These are phyloP conservation scores for Hyaloscypha finlandica DNA, from an alignment of 495 filamentous ascomycete genomes.

Conservation along the genomic window DNA sequence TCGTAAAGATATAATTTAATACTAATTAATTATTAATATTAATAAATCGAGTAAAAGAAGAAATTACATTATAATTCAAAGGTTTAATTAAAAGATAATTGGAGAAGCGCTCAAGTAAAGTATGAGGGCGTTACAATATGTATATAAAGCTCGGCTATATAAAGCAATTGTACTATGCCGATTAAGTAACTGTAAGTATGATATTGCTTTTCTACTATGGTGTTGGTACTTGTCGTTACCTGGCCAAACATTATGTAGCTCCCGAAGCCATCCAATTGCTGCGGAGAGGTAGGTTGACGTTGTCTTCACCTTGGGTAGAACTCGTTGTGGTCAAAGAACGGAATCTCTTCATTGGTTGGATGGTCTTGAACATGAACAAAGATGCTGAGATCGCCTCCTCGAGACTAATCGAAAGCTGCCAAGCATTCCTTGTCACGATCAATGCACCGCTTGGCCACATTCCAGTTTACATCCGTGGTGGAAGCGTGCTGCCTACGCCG, in stretches of 20 bases:
- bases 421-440: constrained; percentile 51
- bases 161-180: no score
- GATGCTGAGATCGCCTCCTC: neutral
- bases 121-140: no score
- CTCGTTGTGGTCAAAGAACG: neutral
- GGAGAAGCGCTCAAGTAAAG: no score
- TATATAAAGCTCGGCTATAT: no score
- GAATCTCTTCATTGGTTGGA: neutral
- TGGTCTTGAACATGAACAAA: neutral
- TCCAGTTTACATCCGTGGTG: constrained; percentile 73
- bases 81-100: no score
- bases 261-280: constrained; percentile 1
- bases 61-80: no score
- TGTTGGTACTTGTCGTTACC: constrained; percentile 1
- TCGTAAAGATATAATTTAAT: no score
- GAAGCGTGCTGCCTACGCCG: constrained; percentile 68
- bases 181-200: no score
- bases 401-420: neutral
- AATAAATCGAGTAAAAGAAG: no score
- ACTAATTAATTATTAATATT: no score
- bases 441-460: constrained; percentile 77
- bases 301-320: neutral
- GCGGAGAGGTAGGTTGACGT: neutral
- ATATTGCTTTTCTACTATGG: neutral
- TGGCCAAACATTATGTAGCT: constrained; percentile 2